phyloP scores from a whole-genome alignment of 1,284 basidiomycete species.

The Trichosporon faecale region DNA sequence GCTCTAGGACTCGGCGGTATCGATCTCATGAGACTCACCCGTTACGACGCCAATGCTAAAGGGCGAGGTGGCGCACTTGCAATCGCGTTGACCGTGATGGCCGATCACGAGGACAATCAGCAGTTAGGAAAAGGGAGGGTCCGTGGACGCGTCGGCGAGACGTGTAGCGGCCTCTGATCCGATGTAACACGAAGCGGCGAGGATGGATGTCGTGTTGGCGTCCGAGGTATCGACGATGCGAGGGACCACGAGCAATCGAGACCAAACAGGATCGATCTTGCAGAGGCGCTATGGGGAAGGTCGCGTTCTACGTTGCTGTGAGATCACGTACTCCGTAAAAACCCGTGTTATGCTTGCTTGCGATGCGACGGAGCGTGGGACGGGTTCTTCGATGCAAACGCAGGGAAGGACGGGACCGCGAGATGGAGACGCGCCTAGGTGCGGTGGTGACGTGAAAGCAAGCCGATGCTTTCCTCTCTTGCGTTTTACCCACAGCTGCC shows the following conservation, averaged over 20 bases:
- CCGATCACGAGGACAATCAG: conserved; percentile 1
- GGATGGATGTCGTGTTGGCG: neutral
- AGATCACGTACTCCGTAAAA: conserved; percentile 1
- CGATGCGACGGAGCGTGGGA: neutral
- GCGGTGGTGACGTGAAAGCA: conserved; percentile 3
- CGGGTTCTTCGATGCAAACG: neutral
- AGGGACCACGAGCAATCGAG: neutral
- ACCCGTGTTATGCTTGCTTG: neutral
- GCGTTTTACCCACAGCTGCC: neutral
- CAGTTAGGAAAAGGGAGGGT: neutral
- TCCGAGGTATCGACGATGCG: neutral
- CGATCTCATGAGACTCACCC: neutral
- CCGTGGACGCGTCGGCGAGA: neutral
- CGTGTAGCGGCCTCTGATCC: neutral
- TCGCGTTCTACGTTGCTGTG: neutral
- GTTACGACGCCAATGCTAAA: conserved; percentile 5
- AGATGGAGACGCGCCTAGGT: neutral
- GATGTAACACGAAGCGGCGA: neutral
- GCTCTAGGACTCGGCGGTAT: neutral
- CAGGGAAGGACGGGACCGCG: neutral
- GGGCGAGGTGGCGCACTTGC: conserved; percentile 4
- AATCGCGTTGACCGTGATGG: conserved; percentile 7
- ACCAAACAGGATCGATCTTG: neutral
- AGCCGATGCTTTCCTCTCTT: neutral
- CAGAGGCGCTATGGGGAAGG: neutral